These are phyloP conservation scores for Phytophthora pini DNA, from an alignment of 352 stramenopile genomes.

Conservation along the genomic window DNA sequence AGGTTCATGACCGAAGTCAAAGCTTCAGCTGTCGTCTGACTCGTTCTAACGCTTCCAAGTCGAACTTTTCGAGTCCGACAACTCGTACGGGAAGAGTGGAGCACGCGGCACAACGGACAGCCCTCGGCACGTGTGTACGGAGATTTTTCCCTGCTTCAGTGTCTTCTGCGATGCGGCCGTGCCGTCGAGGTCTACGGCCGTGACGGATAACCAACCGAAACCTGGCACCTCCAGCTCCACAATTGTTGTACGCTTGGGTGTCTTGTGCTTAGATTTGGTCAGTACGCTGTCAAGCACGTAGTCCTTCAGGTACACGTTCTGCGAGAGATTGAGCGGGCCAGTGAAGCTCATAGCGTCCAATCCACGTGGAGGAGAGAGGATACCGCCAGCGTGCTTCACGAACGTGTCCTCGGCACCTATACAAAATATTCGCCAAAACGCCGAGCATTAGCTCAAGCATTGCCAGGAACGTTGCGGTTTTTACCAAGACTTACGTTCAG, in stretches of 20 bases:
- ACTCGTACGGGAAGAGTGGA: slow-evolving; percentile 82
- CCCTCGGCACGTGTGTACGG: slow-evolving; percentile 68
- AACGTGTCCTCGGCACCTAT: slow-evolving; percentile 79
- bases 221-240: slow-evolving; percentile 82
- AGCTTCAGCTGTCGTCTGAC: too few relatives aligned
- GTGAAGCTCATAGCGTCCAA: slow-evolving; percentile 83
- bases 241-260: slow-evolving; percentile 80
- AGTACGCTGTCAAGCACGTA: slow-evolving; percentile 68
- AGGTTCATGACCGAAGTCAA: neutral
- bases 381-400: slow-evolving; percentile 76
- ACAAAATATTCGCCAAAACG: neutral
- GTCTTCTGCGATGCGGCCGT: slow-evolving; percentile 69
- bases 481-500: slow-evolving; percentile 58
- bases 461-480: slow-evolving; percentile 1
- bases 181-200: slow-evolving; percentile 82
- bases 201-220: slow-evolving; percentile 85
- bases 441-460: neutral
- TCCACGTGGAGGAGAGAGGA: slow-evolving; percentile 79
- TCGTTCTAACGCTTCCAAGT: slow-evolving; percentile 71
- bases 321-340: slow-evolving; percentile 57
- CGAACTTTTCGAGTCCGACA: slow-evolving; percentile 78
- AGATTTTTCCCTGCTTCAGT: slow-evolving; percentile 64
- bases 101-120: slow-evolving; percentile 60
- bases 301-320: slow-evolving; percentile 72
- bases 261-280: slow-evolving; percentile 81